These are phyloP conservation scores for Neovahlkampfia damariscottae DNA, from an alignment of 78 protist genomes.

Conservation along the genomic window DNA sequence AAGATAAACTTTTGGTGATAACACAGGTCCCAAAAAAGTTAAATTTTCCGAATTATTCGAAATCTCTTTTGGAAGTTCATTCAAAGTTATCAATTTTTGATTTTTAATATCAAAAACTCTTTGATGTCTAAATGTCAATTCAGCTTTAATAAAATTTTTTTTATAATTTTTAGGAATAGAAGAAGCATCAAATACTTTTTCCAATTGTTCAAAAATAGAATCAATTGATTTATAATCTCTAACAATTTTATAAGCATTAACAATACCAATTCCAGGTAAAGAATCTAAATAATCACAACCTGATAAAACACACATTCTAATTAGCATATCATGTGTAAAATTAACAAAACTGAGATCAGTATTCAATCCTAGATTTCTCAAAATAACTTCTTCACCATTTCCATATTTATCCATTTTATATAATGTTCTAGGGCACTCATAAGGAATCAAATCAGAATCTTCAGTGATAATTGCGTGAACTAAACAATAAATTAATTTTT, in stretches of 20 bases:
- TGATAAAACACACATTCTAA: constrained; percentile 71
- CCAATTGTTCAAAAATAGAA: constrained; percentile 12
- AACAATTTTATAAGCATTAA: constrained; percentile 57
- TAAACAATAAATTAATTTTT: too few relatives aligned
- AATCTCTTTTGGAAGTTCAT: too few relatives aligned
- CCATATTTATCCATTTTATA: constrained; percentile 64
- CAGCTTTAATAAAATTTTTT: constrained; percentile 31
- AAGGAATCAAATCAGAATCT: constrained; percentile 91
- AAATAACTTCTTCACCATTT: constrained; percentile 25
- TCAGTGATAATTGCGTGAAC: constrained; percentile 91
- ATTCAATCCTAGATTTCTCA: not conserved
- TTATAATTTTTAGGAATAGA: constrained; percentile 29
- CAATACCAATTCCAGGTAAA: constrained; percentile 74
- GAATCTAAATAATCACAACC: constrained; percentile 94
- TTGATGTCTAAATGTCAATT: constrained; percentile 59
- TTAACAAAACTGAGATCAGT: not conserved
- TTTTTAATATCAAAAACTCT: constrained; percentile 48
- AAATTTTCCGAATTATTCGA: too few relatives aligned
- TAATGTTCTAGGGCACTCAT: constrained; percentile 18
- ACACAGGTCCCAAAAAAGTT: too few relatives aligned
- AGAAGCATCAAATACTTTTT: not conserved
- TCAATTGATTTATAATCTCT: constrained; percentile 20
- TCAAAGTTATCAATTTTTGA: not conserved
- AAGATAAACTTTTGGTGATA: too few relatives aligned
- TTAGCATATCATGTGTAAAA: not conserved